phyloP scores from a whole-genome alignment of 2,329 filamentous ascomycete species.

The Nothopassalora personata region DNA sequence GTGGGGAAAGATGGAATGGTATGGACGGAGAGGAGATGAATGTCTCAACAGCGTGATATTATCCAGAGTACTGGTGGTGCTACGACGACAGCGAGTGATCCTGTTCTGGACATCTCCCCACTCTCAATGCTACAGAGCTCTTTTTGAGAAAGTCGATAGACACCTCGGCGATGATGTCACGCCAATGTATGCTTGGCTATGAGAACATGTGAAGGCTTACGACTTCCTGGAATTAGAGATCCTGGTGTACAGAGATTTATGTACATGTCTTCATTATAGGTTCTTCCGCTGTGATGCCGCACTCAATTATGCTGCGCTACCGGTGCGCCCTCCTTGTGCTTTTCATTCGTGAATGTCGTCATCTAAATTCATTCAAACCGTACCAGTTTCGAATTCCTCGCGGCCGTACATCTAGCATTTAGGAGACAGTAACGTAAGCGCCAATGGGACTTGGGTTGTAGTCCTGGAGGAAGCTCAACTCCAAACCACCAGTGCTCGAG shows the following conservation, averaged over 20 bases:
- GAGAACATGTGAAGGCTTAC: neutral
- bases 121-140: neutral
- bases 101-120: neutral
- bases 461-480: slow-evolving; percentile 12
- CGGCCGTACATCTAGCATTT: neutral
- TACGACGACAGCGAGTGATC: too few relatives aligned
- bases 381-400: too few relatives aligned
- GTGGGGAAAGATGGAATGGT: neutral
- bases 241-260: neutral
- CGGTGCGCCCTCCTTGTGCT: neutral
- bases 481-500: slow-evolving; percentile 9
- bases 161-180: slow-evolving; percentile 1
- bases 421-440: slow-evolving; percentile 26
- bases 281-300: neutral
- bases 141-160: neutral
- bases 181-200: neutral
- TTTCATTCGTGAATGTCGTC: neutral
- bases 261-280: neutral
- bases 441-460: slow-evolving; percentile 24
- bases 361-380: neutral
- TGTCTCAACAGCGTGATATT: too few relatives aligned
- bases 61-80: too few relatives aligned
- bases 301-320: neutral
- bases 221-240: neutral
- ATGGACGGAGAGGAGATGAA: neutral